phyloP scores from a whole-genome alignment of 1,284 basidiomycete species.

The Ustilago sp. region DNA sequence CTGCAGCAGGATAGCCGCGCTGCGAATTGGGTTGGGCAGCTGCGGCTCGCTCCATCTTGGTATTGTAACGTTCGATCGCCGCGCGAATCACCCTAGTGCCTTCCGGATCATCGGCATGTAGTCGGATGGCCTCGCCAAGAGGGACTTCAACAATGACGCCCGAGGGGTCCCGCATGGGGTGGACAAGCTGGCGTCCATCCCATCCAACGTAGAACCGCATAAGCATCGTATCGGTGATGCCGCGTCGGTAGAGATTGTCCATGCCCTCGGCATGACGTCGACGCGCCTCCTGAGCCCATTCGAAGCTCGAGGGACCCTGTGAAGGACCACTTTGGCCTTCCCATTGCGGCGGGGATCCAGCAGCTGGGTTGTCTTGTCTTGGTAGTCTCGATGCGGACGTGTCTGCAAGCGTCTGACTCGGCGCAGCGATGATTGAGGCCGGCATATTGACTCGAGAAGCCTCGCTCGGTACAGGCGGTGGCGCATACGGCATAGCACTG shows the following conservation, averaged over 20 bases:
- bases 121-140: slow-evolving; percentile 53
- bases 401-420: slow-evolving; percentile 17
- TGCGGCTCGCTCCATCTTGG: slow-evolving; percentile 21
- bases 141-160: slow-evolving; percentile 49
- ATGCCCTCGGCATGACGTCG: slow-evolving; percentile 62
- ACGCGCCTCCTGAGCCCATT: slow-evolving; percentile 36
- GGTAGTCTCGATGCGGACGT: slow-evolving; percentile 15
- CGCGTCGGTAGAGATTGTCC: slow-evolving; percentile 63
- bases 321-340: slow-evolving; percentile 19
- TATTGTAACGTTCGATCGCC: slow-evolving; percentile 32
- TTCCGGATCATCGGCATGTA: slow-evolving; percentile 59
- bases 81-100: slow-evolving; percentile 55
- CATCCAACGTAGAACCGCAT: slow-evolving; percentile 63
- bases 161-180: slow-evolving; percentile 45
- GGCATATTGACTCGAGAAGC: slow-evolving; percentile 32
- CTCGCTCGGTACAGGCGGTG: slow-evolving; percentile 42
- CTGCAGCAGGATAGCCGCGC: slow-evolving; percentile 12
- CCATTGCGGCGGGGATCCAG: slow-evolving; percentile 22
- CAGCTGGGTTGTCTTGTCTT: slow-evolving; percentile 23
- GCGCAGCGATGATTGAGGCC: slow-evolving; percentile 11
- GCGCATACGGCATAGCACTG: slow-evolving; percentile 24
- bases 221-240: slow-evolving; percentile 67
- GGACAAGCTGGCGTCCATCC: slow-evolving; percentile 65
- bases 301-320: slow-evolving; percentile 15
- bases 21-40: slow-evolving; percentile 2